Conservation (phyloP, 768 basidiomycete species). For the Podaxis sp. region DNA sequence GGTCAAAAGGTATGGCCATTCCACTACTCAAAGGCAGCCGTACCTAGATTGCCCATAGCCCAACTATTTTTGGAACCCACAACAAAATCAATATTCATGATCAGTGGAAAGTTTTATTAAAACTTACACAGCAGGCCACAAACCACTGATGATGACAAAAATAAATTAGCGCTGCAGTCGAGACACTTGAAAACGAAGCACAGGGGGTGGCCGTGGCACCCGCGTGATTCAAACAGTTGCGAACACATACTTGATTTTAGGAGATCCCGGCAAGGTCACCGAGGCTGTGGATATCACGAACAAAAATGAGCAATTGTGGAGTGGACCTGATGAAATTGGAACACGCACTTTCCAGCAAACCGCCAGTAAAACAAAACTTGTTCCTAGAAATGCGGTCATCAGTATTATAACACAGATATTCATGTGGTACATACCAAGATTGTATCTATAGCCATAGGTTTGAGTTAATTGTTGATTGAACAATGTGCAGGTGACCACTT, state of each 20-base stretch:
- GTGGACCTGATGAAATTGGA: neutral
- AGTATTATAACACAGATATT: neutral
- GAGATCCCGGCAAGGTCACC: constrained; percentile 28
- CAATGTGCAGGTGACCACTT: constrained; percentile 21
- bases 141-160: constrained; percentile 21
- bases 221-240: neutral
- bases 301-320: neutral
- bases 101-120: neutral
- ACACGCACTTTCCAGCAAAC: constrained; percentile 53
- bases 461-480: neutral
- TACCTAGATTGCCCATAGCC: constrained; percentile 56
- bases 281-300: constrained; percentile 20
- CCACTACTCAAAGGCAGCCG: neutral
- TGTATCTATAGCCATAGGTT: constrained; percentile 29
- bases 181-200: neutral
- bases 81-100: neutral
- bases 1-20: neutral
- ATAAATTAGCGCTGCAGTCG: neutral
- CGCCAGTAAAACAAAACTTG: constrained; percentile 80
- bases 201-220: neutral
- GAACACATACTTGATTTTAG: constrained; percentile 23
- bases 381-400: constrained; percentile 28
- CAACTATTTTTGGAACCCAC: constrained; percentile 32
- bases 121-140: constrained; percentile 39
- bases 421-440: constrained; percentile 27